phyloP scores from a whole-genome alignment of 2,329 filamentous ascomycete genomes.

The Cordyceps cicadae region DNA sequence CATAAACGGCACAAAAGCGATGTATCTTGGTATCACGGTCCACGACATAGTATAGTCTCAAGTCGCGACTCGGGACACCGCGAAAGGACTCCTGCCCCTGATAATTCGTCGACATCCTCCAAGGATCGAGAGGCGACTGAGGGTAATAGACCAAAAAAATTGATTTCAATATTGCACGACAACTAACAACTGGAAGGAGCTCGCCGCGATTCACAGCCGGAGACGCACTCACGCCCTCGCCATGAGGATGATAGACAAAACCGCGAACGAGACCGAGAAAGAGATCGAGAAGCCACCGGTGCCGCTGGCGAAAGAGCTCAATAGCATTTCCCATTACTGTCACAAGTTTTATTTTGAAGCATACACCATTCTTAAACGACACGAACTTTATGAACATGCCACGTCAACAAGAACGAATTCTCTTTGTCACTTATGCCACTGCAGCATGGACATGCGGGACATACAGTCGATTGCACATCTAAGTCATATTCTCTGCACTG shows the following conservation, averaged over 20 bases:
- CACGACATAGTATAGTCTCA: slow-evolving; percentile 15
- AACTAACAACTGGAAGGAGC: background rate
- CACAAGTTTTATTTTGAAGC: background rate
- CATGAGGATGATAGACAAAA: background rate
- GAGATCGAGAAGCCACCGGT: background rate
- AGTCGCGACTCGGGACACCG: background rate
- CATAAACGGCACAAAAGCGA: slow-evolving; percentile 31
- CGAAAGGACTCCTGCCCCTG: slow-evolving; percentile 5
- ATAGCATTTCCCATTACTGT: background rate
- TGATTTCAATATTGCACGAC: background rate
- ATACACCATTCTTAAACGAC: background rate
- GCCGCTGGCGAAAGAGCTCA: background rate
- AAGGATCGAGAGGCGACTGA: slow-evolving; percentile 7
- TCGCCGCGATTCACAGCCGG: slow-evolving; percentile 1
- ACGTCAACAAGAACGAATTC: slow-evolving; percentile 10
- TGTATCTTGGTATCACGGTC: slow-evolving; percentile 26
- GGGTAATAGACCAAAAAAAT: background rate
- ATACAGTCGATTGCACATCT: background rate
- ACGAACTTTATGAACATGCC: slow-evolving; percentile 11
- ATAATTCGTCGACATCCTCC: slow-evolving; percentile 12
- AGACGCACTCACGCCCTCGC: background rate
- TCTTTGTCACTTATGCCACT: slow-evolving; percentile 9
- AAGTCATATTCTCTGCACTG: background rate
- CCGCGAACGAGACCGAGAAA: background rate
- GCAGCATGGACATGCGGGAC: slow-evolving; percentile 9